Conservation (phyloP, 75 land plant species). For the Cunninghamia lanceolata region DNA sequence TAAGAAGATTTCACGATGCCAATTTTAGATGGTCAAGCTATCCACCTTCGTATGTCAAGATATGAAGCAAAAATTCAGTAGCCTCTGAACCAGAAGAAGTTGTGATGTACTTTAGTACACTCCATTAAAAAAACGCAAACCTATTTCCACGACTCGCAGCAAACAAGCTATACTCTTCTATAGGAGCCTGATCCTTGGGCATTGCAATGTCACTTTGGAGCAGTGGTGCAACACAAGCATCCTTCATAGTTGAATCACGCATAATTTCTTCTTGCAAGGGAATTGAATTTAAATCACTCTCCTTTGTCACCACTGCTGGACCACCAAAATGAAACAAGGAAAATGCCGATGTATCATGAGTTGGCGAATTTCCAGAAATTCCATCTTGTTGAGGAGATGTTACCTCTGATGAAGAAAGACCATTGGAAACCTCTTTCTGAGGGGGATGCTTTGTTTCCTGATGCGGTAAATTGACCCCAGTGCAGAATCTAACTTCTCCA, state of each 20-base stretch:
- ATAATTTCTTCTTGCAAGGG: constrained; percentile 28
- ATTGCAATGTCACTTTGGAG: constrained; percentile 22
- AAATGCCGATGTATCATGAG: constrained; percentile 35
- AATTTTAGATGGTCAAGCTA: constrained; percentile 10
- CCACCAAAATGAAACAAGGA: constrained; percentile 96
- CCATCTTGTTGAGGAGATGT: constrained; percentile 13
- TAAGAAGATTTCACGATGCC: constrained; percentile 9
- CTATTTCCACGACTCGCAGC: constrained; percentile 59
- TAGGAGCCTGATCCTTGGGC: constrained; percentile 34
- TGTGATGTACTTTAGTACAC: constrained; percentile 13
- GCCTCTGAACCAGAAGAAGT: constrained; percentile 2
- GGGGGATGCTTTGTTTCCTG: constrained; percentile 12
- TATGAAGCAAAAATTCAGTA: constrained; percentile 2
- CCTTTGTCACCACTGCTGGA: constrained; percentile 47
- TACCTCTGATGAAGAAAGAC: constrained; percentile 9
- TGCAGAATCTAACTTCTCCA: constrained; percentile 8
- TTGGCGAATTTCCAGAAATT: constrained; percentile 10
- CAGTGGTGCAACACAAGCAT: constrained; percentile 20
- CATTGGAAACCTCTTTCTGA: constrained; percentile 13
- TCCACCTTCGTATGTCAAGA: constrained; percentile 10
- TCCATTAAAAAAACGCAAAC: constrained; percentile 73
- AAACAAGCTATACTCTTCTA: constrained; percentile 91
- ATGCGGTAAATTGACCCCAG: constrained; percentile 12
- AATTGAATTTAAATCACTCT: constrained; percentile 12
- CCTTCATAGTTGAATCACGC: constrained; percentile 14